Conservation (phyloP, 2,329 filamentous ascomycete species). For the Colletotrichum lentis region DNA sequence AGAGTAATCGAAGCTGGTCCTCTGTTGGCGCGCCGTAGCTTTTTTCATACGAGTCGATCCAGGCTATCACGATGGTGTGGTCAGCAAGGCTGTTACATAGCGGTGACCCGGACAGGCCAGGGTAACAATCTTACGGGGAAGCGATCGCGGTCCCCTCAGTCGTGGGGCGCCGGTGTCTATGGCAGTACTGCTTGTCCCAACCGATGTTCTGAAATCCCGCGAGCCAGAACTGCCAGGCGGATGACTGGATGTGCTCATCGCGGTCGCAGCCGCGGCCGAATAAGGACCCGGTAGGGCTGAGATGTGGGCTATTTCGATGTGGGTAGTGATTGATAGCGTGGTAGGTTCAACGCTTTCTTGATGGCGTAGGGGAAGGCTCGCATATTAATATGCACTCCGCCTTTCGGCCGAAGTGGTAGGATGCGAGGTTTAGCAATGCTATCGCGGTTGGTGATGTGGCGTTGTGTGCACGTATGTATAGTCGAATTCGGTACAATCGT, state of each 20-base stretch:
- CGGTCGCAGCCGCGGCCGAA: constrained; percentile 27
- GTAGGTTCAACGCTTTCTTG: constrained; percentile 31
- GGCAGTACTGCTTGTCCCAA: constrained; percentile 37
- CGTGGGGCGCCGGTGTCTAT: constrained; percentile 35
- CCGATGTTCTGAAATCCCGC: constrained; percentile 36
- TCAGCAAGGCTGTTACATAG: constrained; percentile 30
- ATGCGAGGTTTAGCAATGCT: constrained; percentile 24
- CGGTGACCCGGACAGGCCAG: not conserved
- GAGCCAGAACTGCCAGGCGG: constrained; percentile 38
- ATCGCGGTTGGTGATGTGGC: not conserved
- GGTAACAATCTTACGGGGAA: constrained; percentile 44
- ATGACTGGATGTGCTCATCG: constrained; percentile 37
- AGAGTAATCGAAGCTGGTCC: constrained; percentile 52
- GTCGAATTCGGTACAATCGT: constrained; percentile 2
- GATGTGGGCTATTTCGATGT: constrained; percentile 21
- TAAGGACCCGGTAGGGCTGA: constrained; percentile 6
- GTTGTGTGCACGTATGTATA: not conserved
- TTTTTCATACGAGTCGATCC: constrained; percentile 59
- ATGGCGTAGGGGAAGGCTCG: constrained; percentile 29
- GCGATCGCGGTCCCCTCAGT: constrained; percentile 38
- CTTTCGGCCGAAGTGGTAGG: constrained; percentile 22
- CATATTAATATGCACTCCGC: constrained; percentile 36
- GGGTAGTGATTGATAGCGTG: constrained; percentile 22
- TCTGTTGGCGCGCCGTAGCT: constrained; percentile 50
- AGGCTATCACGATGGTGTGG: constrained; percentile 48